Conservation (phyloP, 257 asterid species). For the Ajuga chamaepitys region DNA sequence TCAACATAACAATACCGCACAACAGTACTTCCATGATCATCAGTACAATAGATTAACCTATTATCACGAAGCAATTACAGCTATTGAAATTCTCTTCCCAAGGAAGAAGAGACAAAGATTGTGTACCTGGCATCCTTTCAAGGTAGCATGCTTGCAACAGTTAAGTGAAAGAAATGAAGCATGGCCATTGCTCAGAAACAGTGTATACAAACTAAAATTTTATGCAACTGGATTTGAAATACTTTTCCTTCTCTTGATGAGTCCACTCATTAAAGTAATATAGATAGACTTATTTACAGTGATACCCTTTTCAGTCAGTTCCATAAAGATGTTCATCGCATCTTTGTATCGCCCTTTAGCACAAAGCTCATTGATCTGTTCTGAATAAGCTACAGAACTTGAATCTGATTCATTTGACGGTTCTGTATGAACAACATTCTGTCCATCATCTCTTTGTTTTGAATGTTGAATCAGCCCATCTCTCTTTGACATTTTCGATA, state of each 20-base stretch:
- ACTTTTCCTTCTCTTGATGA: conserved; percentile 69
- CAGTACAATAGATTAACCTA: no score
- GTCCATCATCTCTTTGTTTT: conserved; percentile 14
- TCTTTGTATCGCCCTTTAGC: conserved; percentile 70
- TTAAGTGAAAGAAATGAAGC: no score
- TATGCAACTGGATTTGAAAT: conserved; percentile 20
- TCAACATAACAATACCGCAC: no score
- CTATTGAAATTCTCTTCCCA: no score
- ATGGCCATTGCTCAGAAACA: not conserved
- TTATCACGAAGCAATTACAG: no score
- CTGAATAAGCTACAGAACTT: conserved; percentile 36
- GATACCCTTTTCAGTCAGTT: conserved; percentile 52
- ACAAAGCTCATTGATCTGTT: conserved; percentile 69
- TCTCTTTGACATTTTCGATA: conserved; percentile 31
- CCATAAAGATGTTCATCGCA: conserved; percentile 56
- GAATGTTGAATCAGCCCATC: conserved; percentile 19
- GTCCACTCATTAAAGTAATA: conserved; percentile 67
- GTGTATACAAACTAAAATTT: not conserved
- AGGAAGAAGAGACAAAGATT: no score
- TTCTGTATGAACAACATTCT: conserved; percentile 16
- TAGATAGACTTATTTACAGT: conserved; percentile 47
- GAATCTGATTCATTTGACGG: conserved; percentile 27
- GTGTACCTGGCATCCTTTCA: no score
- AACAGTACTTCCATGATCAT: no score
- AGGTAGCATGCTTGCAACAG: not conserved